A percentile compares a stretch with the other conserved stretches of the same genome.
phyloP scores from a whole-genome alignment of 345 rosid genomes.

The Moringa oleifera region DNA sequence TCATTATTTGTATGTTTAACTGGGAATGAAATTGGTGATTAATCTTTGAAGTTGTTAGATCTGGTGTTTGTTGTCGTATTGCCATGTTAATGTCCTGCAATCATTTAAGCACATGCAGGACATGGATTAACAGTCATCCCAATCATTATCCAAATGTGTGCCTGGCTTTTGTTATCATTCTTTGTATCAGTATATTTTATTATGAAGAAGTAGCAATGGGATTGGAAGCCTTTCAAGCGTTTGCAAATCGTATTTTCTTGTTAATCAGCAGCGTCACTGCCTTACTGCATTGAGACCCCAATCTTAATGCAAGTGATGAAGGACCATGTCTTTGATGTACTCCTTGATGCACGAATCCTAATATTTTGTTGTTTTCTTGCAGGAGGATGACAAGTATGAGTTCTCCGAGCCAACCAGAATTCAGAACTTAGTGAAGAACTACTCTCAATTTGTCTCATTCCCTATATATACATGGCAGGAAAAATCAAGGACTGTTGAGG shows the following conservation, averaged over 20 bases:
- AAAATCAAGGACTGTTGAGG: conserved; percentile 92
- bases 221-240: neutral
- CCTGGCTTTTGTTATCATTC: neutral
- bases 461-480: conserved; percentile 96
- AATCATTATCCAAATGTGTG: neutral
- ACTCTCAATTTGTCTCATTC: conserved; percentile 95
- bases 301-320: too few relatives aligned
- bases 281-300: too few relatives aligned
- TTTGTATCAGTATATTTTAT: neutral
- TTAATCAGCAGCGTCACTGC: too few relatives aligned
- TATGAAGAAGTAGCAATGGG: neutral
- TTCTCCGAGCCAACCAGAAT: conserved; percentile 71
- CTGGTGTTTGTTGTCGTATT: neutral
- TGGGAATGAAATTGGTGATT: neutral
- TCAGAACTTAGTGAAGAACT: conserved; percentile 87
- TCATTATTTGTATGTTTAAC: neutral
- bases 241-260: neutral
- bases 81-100: neutral
- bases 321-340: too few relatives aligned
- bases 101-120: neutral
- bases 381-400: conserved; percentile 94
- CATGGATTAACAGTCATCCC: too few relatives aligned
- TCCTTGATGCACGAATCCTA: neutral
- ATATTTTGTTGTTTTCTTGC: conserved; percentile 12
- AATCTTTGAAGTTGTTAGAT: neutral